Percentiles rank a stretch among this genome's conserved stretches.
These are phyloP conservation scores for Aphanocladium album DNA, from an alignment of 2,329 filamentous ascomycete species.

Conservation along the genomic window DNA sequence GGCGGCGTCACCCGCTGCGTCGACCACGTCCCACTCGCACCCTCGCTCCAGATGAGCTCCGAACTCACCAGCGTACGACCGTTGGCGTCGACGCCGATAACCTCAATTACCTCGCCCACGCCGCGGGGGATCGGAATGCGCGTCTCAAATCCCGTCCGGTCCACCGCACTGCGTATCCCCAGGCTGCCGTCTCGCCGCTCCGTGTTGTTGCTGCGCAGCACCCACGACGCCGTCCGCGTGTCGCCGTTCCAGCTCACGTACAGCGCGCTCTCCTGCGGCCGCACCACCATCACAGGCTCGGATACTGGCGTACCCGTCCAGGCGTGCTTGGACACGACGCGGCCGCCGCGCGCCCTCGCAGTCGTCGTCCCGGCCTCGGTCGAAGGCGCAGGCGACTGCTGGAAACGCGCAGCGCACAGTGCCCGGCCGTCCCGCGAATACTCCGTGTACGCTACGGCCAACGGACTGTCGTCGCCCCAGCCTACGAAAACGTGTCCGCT, in stretches of 20 bases:
- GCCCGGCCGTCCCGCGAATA: slow-evolving; percentile 38
- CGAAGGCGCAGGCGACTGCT: not conserved
- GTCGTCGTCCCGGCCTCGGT: not conserved
- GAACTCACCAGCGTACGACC: slow-evolving; percentile 21
- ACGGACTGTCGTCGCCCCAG: slow-evolving; percentile 41
- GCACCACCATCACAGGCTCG: slow-evolving; percentile 27
- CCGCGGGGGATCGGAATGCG: slow-evolving; percentile 16
- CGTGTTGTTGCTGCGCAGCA: slow-evolving; percentile 24
- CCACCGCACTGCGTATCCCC: not conserved
- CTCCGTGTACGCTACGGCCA: slow-evolving; percentile 36
- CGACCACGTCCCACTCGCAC: not conserved
- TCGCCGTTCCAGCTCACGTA: slow-evolving; percentile 54
- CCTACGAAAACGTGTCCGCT: slow-evolving; percentile 49
- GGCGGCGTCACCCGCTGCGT: not conserved
- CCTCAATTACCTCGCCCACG: slow-evolving; percentile 17
- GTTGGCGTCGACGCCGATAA: slow-evolving; percentile 18
- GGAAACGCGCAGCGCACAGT: slow-evolving; percentile 42
- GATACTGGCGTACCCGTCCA: slow-evolving; percentile 41
- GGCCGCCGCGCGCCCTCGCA: slow-evolving; percentile 28
- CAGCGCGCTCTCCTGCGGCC: slow-evolving; percentile 16
- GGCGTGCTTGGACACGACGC: slow-evolving; percentile 44
- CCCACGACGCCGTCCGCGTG: slow-evolving; percentile 42
- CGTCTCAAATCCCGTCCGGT: slow-evolving; percentile 20
- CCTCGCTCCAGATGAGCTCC: slow-evolving; percentile 5
- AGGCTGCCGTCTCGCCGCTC: slow-evolving; percentile 14